phyloP scores from a whole-genome alignment of 345 rosid species.

The Linum trigynum region DNA sequence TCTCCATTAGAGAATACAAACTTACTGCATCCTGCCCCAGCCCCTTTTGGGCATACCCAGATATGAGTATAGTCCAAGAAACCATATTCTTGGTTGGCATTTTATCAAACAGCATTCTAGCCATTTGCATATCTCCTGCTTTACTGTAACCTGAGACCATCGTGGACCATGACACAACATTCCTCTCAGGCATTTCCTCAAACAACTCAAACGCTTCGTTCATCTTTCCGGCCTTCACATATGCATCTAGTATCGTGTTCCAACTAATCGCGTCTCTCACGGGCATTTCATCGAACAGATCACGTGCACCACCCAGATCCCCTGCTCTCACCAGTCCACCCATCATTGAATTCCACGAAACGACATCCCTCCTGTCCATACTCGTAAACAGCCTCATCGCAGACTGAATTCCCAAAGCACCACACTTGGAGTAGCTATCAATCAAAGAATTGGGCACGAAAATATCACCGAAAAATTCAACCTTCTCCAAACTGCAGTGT shows the following conservation, averaged over 20 bases:
- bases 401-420: constrained; percentile 41
- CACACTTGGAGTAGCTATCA: constrained; percentile 70
- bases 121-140: constrained; percentile 81
- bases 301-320: constrained; percentile 42
- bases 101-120: constrained; percentile 61
- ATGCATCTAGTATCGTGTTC: constrained; percentile 78
- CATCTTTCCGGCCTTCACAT: constrained; percentile 61
- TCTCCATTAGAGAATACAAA: constrained; percentile 53
- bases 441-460: constrained; percentile 80
- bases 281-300: constrained; percentile 75
- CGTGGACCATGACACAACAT: constrained; percentile 78
- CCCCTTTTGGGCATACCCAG: constrained; percentile 75
- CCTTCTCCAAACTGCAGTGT: constrained; percentile 58
- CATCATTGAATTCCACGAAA: constrained; percentile 79
- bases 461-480: constrained; percentile 56
- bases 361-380: constrained; percentile 54
- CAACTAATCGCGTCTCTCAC: constrained; percentile 62
- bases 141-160: constrained; percentile 12
- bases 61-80: constrained; percentile 78
- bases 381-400: constrained; percentile 52
- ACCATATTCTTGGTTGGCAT: constrained; percentile 72
- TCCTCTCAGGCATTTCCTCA: constrained; percentile 61
- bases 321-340: constrained; percentile 51
- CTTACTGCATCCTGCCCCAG: constrained; percentile 44
- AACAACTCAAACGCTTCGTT: constrained; percentile 57